Percentiles rank a stretch among this genome's conserved stretches.
Evolutionary conservation across 164 flowering plant species (phyloP).

Genomic region (Brasenia schreberi): DNA sequence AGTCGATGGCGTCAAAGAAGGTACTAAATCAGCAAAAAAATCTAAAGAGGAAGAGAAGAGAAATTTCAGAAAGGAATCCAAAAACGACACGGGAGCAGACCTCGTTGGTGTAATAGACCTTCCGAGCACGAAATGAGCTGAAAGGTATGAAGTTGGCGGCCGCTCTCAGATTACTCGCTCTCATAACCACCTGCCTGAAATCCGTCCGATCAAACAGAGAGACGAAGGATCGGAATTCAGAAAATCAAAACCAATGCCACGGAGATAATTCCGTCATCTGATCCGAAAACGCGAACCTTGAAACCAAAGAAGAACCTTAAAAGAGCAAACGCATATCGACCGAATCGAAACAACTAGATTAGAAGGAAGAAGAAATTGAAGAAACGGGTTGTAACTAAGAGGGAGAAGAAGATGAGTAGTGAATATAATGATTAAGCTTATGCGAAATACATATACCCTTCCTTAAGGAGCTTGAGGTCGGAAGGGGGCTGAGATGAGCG

Average conservation of each 20-base stretch:
- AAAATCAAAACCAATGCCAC: background rate
- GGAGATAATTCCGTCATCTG: background rate
- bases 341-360: background rate
- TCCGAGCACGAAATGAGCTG: slow-evolving; percentile 75
- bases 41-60: background rate
- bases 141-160: slow-evolving; percentile 75
- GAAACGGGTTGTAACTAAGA: background rate
- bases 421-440: background rate
- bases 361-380: background rate
- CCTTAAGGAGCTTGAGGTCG: slow-evolving; percentile 75
- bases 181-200: slow-evolving; percentile 69
- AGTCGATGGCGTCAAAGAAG: background rate
- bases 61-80: background rate
- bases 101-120: slow-evolving; percentile 71
- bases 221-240: background rate
- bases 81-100: slow-evolving; percentile 15
- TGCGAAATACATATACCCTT: slow-evolving; percentile 35
- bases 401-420: background rate
- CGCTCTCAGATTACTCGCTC: slow-evolving; percentile 78
- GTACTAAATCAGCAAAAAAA: background rate
- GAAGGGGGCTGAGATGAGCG: slow-evolving; percentile 51
- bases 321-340: background rate
- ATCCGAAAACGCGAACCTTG: background rate
- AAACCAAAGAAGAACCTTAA: background rate
- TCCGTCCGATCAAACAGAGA: background rate